Evolutionary conservation across 2,329 filamentous ascomycete species (phyloP), one percentile per base, ranked within the genome.

Genomic region (Daldinia sp.): DNA sequence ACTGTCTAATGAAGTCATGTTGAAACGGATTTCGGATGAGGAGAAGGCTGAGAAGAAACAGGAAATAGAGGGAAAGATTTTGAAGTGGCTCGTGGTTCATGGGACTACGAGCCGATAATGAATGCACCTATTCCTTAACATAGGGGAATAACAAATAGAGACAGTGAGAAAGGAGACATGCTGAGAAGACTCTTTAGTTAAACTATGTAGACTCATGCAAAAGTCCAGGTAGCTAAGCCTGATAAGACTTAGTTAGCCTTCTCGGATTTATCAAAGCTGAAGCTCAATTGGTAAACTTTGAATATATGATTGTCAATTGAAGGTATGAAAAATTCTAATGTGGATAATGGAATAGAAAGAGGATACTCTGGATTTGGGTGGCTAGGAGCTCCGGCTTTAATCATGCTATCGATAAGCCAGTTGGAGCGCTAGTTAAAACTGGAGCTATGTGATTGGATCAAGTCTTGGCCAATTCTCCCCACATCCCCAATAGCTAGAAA

Each of bases 331-430:
- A n/a, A n/a, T n/a, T n/a, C n/a, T n/a, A n/a, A n/a, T n/a, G n/a
- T n/a, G n/a, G n/a, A n/a, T n/a, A n/a, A n/a, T n/a, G n/a, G n/a
- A n/a, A 35, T 6, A 39, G 12, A 39, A 15, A 44, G n/a, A 18
- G n/a, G 6, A 20, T 9, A 44, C 10, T 23, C 20, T 23, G 2
- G 30, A 33, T 33, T 35, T 35, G 13, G 23, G 23, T 46, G 42
- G 44, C 13, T 50, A 50, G 28, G 20, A 53, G 30, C 30, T 53
- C n/a, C 50, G 50, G 50, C 28, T 53, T 6, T 20, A 33, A 20
- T n/a, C 13, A 56, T 28, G 23, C 35, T 82, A 97, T 98, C 86
- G 97, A 97, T 72, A 72, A 68, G 26, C 59, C n/a, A 4, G 6
- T 59, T 54, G 13, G 4, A 37, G 55, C 7, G 28, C 13, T 60